A percentile compares a stretch with the other conserved stretches of the same genome.
Conservation (phyloP, 2,329 filamentous ascomycete species). For the Lasiodiplodia sp. region DNA sequence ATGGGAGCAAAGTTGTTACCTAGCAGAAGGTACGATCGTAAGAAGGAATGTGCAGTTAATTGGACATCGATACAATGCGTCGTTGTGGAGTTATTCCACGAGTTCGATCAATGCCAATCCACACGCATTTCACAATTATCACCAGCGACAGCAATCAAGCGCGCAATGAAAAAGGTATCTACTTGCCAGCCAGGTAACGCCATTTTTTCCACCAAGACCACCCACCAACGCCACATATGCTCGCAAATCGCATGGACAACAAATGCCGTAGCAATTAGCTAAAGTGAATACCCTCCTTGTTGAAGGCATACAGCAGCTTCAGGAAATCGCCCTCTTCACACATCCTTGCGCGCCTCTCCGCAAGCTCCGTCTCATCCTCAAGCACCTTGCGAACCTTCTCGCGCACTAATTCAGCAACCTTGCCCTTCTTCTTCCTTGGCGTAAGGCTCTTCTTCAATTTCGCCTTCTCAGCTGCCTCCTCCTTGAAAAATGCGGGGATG, state of each 20-base stretch:
- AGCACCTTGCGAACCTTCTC: conserved; percentile 87
- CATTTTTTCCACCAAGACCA: background rate
- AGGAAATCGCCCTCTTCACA: conserved; percentile 95
- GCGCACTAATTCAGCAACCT: conserved; percentile 80
- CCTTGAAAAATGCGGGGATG: conserved; percentile 84
- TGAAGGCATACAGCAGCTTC: conserved; percentile 81
- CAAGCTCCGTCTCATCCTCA: conserved; percentile 78
- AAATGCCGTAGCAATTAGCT: conserved; percentile 55
- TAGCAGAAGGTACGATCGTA: too few relatives aligned
- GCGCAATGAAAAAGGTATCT: conserved; percentile 25
- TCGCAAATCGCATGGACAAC: conserved; percentile 48
- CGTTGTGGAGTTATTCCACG: too few relatives aligned
- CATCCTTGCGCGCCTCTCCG: conserved; percentile 81
- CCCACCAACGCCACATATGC: conserved; percentile 25
- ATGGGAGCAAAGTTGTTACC: too few relatives aligned
- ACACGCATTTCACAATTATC: too few relatives aligned
- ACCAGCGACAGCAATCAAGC: background rate
- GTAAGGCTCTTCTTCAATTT: conserved; percentile 63
- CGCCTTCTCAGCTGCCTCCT: conserved; percentile 59
- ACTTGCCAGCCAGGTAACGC: conserved; percentile 18
- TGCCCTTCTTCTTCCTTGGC: conserved; percentile 75
- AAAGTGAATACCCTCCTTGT: conserved; percentile 93
- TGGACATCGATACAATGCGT: too few relatives aligned
- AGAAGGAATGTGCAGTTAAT: too few relatives aligned
- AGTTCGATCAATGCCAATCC: too few relatives aligned